Base-by-base conservation (phyloP, 2,329 filamentous ascomycete species). In the Amylocarpus encephaloides region DNA sequence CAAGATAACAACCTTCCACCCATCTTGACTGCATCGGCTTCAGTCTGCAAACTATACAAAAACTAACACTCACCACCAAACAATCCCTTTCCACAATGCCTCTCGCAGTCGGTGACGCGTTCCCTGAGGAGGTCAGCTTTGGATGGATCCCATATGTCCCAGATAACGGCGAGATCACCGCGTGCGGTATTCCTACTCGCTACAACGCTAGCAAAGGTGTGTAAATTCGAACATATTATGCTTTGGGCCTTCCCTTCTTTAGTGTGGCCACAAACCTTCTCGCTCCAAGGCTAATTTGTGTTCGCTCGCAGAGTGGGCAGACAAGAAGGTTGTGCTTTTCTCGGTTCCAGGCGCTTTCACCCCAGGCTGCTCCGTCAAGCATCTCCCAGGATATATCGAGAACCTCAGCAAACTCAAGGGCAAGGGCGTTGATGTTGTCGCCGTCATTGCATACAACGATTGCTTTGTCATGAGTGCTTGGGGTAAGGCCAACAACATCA, bases 101-200 rank as follows among this genome's bases (percentile, higher is more conserved):
- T 16, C 52, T 62, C 49, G 64, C 91, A 69, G 78, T 79, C 67
- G 91, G 91, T 66, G 88, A 95, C 70, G 74, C 75, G 68, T 92
- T 97, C 78, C 91, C 91, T 61, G 74, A 82, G 61, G 85, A 79
- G 62, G 84, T 95, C 55, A 76, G 77, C 69, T 96, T 96, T 77
- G 85, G 82, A 64, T 93, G 91, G 78, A 80, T 93, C 60, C 85
- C 88, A 54, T 88, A 88, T 69, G 78, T 82, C 12, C 73, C 78
- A 50, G 87, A 92, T 62, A 78, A 74, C 45, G 73, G 78, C 57
- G 77, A 79, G 59, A 79, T 94, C 62, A 87, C 80, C 48, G 74
- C 79, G 56, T 95, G 91, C 70, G 90, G 90, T 60, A 78, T 86
- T 51, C 88, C 89, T 54, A 77, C 83, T 65, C 78, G 79, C 65